Evolutionary conservation across 202 grass and related monocot genomes (phyloP).

Genomic region (Brachypodium distachyon): DNA sequence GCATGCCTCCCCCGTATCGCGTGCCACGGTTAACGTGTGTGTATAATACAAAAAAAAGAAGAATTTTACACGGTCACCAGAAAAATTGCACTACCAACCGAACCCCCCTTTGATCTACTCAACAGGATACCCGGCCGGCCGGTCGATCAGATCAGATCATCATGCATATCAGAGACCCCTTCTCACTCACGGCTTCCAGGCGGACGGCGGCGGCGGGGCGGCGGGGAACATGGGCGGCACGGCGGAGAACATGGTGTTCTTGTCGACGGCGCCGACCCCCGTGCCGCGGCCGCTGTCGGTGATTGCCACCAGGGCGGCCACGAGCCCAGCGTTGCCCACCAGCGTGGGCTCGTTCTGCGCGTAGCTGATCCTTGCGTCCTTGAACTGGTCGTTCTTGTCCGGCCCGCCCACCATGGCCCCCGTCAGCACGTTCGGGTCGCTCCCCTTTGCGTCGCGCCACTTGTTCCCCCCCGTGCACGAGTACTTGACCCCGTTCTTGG

Average conservation of each 20-base stretch:
- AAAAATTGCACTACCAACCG: slow-evolving; percentile 12
- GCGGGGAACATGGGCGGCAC: slow-evolving; percentile 74
- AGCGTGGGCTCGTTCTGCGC: slow-evolving; percentile 78
- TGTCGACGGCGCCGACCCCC: slow-evolving; percentile 54
- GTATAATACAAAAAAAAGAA: slow-evolving; percentile 14
- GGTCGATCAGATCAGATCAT: neutral
- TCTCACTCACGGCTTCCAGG: slow-evolving; percentile 74
- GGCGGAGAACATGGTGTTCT: slow-evolving; percentile 92
- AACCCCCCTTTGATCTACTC: neutral
- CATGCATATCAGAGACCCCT: no score
- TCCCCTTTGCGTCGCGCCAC: slow-evolving; percentile 57
- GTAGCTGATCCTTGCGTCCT: slow-evolving; percentile 45
- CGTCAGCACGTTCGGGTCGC: slow-evolving; percentile 61
- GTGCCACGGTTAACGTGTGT: slow-evolving; percentile 1
- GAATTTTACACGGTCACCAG: slow-evolving; percentile 6
- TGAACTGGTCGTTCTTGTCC: slow-evolving; percentile 56
- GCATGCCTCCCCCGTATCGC: neutral
- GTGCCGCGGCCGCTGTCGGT: slow-evolving; percentile 36
- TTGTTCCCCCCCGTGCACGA: slow-evolving; percentile 69
- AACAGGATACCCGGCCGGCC: neutral
- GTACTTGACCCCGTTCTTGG: slow-evolving; percentile 63
- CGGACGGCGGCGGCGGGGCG: slow-evolving; percentile 57
- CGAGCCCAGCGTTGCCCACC: slow-evolving; percentile 75
- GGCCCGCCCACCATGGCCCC: slow-evolving; percentile 94
- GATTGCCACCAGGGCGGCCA: slow-evolving; percentile 67